Base-by-base conservation (phyloP, 108 stramenopile species). In the Fistulifera pelliculosa region DNA sequence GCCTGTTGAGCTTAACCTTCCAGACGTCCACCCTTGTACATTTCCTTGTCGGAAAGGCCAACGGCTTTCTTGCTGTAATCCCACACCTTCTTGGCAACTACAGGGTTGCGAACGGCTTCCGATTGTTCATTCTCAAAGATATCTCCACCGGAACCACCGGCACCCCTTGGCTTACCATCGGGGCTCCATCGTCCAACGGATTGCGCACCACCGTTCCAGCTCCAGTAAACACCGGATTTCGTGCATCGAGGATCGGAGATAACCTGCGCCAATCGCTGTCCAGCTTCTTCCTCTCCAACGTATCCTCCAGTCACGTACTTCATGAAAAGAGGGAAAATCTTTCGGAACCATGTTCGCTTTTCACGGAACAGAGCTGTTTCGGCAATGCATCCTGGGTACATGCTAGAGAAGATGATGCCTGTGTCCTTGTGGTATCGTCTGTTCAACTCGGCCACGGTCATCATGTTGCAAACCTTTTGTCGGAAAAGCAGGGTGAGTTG, bases 371-470 rank as follows among this genome's bases (percentile, higher is more conserved):
- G 65, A 18, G 76, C 74, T 1, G 96, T 94, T 61, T 94, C 93
- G 26, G 96, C 96, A 70, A 97, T 97, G 77, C 96, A 97, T 1
- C 96, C 96, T 16, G 96, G 96, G 76, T 95, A 97, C 74, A 97
- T 90, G 53, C 81, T 79, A 55, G 87, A 86, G 61, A 95, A 94
- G 26, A 82, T 60, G 64, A 97, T 93, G 53, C 96, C 96, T 27
- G 90, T 89, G 16, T 70, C 79, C 11, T 81, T 65, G 64, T 93
- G 71, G 73, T 88, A 97, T 51, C 92, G 83, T 58, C 85, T 69
- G 71, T 94, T 79, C 54, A 97, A 78, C 70, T 94, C 87, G 40
- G 84, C 82, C 21, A 84, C 79, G 52, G 80, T 86, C 90, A 91
- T 87, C 85, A 84, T 91, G 58, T 81, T 81, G 70, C 79, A 81